phyloP scores from a whole-genome alignment of 2,329 filamentous ascomycete genomes.

The Rutstroemia sp. region DNA sequence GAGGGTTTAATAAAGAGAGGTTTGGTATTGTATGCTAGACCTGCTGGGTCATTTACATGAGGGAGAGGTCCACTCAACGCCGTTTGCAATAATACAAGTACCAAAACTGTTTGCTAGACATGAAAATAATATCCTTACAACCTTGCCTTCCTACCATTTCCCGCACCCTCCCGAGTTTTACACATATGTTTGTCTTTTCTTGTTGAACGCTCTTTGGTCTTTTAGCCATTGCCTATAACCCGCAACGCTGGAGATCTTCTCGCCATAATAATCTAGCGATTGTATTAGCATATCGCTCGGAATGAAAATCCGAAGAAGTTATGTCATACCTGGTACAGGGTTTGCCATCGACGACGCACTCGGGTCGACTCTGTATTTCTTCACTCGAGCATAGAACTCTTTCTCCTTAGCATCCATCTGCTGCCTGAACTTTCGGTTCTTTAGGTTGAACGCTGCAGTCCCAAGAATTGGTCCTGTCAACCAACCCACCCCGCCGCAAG shows the following conservation, averaged over 20 bases:
- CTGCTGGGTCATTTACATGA: background rate
- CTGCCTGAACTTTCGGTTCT: conserved; percentile 61
- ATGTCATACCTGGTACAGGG: conserved; percentile 48
- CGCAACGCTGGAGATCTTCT: conserved; percentile 90
- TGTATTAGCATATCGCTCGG: background rate
- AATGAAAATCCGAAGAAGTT: background rate
- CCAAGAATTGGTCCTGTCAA: conserved; percentile 77
- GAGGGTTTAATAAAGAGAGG: background rate
- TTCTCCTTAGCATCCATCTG: conserved; percentile 86
- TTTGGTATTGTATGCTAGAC: conserved; percentile 5
- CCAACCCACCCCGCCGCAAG: conserved; percentile 79
- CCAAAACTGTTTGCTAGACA: conserved; percentile 1
- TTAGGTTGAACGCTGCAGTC: conserved; percentile 67
- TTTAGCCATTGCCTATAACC: conserved; percentile 95
- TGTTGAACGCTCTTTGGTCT: conserved; percentile 94
- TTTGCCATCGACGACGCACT: conserved; percentile 83
- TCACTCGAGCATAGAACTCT: conserved; percentile 86
- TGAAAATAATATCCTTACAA: conserved; percentile 3
- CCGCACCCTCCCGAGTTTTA: background rate
- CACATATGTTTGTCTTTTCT: conserved; percentile 49
- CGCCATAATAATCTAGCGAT: conserved; percentile 78
- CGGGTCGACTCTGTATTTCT: conserved; percentile 87
- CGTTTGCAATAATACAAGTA: background rate
- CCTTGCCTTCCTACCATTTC: conserved; percentile 7
- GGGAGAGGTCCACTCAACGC: conserved; percentile 7